Evolutionary conservation across 768 basidiomycete genomes (phyloP).

Genomic region (Boletus sp.): DNA sequence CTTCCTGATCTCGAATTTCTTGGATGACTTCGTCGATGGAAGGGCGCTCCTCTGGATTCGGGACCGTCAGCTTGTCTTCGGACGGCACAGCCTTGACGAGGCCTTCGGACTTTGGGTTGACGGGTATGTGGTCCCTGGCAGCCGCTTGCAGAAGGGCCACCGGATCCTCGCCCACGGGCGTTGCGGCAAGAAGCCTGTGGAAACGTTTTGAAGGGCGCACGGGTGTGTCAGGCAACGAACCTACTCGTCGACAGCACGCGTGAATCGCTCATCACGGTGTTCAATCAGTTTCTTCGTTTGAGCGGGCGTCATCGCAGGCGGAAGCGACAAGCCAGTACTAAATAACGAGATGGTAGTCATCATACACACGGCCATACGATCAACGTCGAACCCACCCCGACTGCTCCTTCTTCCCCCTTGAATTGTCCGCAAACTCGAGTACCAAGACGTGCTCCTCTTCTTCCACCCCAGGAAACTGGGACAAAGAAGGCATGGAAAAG

Average conservation of each 20-base stretch:
- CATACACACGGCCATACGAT: not conserved
- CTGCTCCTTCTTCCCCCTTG: constrained; percentile 32
- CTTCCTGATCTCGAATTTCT: constrained; percentile 55
- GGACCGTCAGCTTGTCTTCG: constrained; percentile 26
- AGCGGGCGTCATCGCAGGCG: constrained; percentile 47
- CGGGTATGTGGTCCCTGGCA: constrained; percentile 67
- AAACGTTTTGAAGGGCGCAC: not conserved
- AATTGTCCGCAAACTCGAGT: constrained; percentile 51
- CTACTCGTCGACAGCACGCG: constrained; percentile 67
- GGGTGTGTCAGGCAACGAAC: constrained; percentile 7
- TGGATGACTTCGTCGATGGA: constrained; percentile 56
- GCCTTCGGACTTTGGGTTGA: constrained; percentile 45
- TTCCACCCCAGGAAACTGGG: constrained; percentile 25
- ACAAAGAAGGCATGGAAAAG: constrained; percentile 33
- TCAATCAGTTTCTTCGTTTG: constrained; percentile 70
- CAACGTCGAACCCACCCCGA: constrained; percentile 22
- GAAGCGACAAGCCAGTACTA: constrained; percentile 22
- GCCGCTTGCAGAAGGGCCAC: constrained; percentile 62
- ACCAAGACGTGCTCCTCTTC: constrained; percentile 50
- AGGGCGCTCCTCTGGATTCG: constrained; percentile 50
- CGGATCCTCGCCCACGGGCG: constrained; percentile 54
- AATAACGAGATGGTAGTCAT: constrained; percentile 1
- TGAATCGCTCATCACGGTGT: constrained; percentile 64
- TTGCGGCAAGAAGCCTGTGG: constrained; percentile 57
- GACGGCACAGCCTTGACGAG: not conserved